Percentiles rank a stretch among this genome's conserved stretches.
These are phyloP conservation scores for Pichia kudriavzevii DNA, from an alignment of 1,139 yeast genomes.

Conservation along the genomic window DNA sequence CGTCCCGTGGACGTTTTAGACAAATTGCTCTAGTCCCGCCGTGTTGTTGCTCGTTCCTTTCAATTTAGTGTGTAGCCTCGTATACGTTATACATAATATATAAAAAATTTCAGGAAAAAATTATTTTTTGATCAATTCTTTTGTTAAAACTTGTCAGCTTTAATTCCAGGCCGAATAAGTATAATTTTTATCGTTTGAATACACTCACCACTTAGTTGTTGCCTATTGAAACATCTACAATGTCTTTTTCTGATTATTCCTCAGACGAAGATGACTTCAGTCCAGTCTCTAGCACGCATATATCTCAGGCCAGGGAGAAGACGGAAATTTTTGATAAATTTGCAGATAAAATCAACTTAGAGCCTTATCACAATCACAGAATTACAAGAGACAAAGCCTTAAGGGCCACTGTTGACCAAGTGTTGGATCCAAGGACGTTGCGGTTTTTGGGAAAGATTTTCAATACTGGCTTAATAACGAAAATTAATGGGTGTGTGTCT, in stretches of 20 bases:
- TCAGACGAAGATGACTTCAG: conserved; percentile 10
- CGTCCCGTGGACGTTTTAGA: too few species aligned
- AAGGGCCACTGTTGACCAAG: conserved; percentile 95
- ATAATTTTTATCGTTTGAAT: too few species aligned
- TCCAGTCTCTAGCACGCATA: conserved; percentile 1
- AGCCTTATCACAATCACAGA: conserved; percentile 45
- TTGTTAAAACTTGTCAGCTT: too few species aligned
- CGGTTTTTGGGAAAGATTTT: conserved; percentile 73
- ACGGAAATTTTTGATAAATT: conserved; percentile 55
- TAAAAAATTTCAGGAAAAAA: too few species aligned
- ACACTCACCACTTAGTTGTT: too few species aligned
- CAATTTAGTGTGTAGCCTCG: too few species aligned
- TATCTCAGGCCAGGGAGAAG: conserved; percentile 33
- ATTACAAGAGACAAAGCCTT: conserved; percentile 76
- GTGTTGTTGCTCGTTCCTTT: too few species aligned
- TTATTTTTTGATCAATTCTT: too few species aligned
- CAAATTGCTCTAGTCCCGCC: too few species aligned
- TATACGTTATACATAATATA: too few species aligned
- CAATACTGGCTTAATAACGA: conserved; percentile 72
- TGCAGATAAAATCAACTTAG: conserved; percentile 58
- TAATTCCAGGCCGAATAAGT: too few species aligned
- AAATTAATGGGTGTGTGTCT: conserved; percentile 88
- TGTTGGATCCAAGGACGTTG: conserved; percentile 89
- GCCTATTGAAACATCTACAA: too few species aligned
- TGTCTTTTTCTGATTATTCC: conserved; percentile 10